Evolutionary conservation across 2,329 filamentous ascomycete genomes (phyloP), one percentile per base, ranked within the genome.

Genomic region (Verruconis gallopava): DNA sequence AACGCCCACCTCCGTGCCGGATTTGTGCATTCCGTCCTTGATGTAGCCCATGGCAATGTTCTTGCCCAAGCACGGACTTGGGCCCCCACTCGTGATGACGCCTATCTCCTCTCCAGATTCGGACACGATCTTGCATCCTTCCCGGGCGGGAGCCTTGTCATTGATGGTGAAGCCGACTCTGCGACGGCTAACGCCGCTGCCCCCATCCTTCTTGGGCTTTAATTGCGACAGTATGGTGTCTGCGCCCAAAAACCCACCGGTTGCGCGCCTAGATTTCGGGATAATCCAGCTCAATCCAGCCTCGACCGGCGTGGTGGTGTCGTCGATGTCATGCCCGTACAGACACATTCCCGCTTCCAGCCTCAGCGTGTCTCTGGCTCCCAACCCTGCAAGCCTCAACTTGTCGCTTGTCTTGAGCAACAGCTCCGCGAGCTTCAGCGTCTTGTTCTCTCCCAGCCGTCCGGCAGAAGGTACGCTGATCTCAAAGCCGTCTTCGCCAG

Each of bases 301-400:
- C 55, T 77, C 73, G 3, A 81, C 76, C 1, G 80, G 79, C 1
- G 80, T 83, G 9, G 74, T 81, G 0, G 67, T 67, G 44, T 94
- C 89, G 58, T 93, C 79, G 28, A 98, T 74, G 60, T 98, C 91
- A 64, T 96, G 85, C n/a, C 91, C 91, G 65, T 98, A 98, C n/a
- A 98, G 73, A 62, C 91, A 98, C 89, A 98, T 93, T 47, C 91
- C 91, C 0, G 91, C 91, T 66, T 98, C 91, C 21, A 98, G 77
- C 37, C 91, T 79, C 46, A 98, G 75, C 47, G 82, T 93, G 62
- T 98, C 91, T 49, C 91, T 77, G 2, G 91, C 85, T 6, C 88
- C 91, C 0, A 98, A 73, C 3, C 91, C 91, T 2, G 89, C 86
- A 36, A 94, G 73, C 54, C 81, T 80, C 13, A 94, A 68, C 9